Base-by-base conservation (phyloP, 208 protist species). In the Trypanosoma avium region DNA sequence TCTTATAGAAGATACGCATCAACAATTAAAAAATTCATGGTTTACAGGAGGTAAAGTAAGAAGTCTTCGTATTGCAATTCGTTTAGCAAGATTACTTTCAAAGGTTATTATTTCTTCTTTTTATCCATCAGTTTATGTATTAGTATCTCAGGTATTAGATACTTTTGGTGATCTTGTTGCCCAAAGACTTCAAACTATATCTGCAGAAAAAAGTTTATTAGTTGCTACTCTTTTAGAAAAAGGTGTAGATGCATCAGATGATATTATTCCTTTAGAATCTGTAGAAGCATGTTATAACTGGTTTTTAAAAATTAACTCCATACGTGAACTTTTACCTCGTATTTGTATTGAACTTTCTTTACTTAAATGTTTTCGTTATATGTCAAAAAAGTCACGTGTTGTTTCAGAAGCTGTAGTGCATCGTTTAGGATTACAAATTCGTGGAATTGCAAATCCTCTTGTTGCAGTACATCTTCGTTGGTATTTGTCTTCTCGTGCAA, bases 281-380 rank as follows among this genome's bases (percentile, higher is more conserved):
- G 79, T 79, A 40, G 90, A 97, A 63, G 87, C 78, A 0, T 94
- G 87, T 68, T 59, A 70, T 35, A 97, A 97, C 62, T 97, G 92
- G 92, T 94, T 97, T 69, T 89, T 75, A 68, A 97, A 97, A 53
- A 88, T 97, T 42, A 85, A 89, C 6, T 96, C 92, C 2, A 96
- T 97, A 61, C 64, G 90, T 24, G 92, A 97, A 50, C 56, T 97
- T 1, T 21, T 97, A 10, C 88, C 88, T 17, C 73, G 90, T 47
- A 30, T 97, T 17, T 95, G 81, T 46, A 72, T 92, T 13, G 90
- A 96, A 54, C 70, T 92, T 42, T 55, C 83, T 10, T 67, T 97
- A 26, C 45, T 90, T 4, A 26, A 55, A 19, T 93, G 79, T 70
- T 88, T 90, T 66, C 29, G 45, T 24, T 95, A 90, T 49, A 68